Evolutionary conservation across 31 red algal genomes (phyloP).

Genomic region (Odonthalia washingtoniensis): DNA sequence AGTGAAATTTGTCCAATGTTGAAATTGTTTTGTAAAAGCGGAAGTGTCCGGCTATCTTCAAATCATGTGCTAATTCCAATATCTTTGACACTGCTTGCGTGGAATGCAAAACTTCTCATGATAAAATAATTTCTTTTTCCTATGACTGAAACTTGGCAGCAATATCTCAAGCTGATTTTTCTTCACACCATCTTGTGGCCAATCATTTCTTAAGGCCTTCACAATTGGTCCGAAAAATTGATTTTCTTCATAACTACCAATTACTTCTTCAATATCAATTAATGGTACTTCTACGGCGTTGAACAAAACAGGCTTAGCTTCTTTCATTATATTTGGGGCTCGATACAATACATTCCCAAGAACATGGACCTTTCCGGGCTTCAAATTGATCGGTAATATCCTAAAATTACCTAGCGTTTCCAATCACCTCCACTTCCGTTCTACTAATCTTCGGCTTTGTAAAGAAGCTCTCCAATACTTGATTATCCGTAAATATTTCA

Average conservation of each 20-base stretch:
- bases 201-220: not conserved
- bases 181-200: not conserved
- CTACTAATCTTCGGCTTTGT: not conserved
- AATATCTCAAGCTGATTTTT: not conserved
- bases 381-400: not conserved
- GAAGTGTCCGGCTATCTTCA: too few species aligned
- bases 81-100: not conserved
- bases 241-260: not conserved
- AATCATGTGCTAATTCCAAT: not conserved
- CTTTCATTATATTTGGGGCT: not conserved
- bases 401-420: not conserved
- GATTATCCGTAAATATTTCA: conserved; percentile 4
- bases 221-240: not conserved
- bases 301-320: not conserved
- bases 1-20: not conserved
- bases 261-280: not conserved
- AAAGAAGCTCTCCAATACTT: not conserved
- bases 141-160: not conserved
- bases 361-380: not conserved
- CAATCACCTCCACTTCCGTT: not conserved
- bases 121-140: not conserved
- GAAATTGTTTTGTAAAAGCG: not conserved
- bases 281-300: not conserved
- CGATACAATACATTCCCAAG: not conserved
- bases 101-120: not conserved